These are phyloP conservation scores for Boletellus dicymbophilus DNA, from an alignment of 1,284 basidiomycete species.

Conservation along the genomic window DNA sequence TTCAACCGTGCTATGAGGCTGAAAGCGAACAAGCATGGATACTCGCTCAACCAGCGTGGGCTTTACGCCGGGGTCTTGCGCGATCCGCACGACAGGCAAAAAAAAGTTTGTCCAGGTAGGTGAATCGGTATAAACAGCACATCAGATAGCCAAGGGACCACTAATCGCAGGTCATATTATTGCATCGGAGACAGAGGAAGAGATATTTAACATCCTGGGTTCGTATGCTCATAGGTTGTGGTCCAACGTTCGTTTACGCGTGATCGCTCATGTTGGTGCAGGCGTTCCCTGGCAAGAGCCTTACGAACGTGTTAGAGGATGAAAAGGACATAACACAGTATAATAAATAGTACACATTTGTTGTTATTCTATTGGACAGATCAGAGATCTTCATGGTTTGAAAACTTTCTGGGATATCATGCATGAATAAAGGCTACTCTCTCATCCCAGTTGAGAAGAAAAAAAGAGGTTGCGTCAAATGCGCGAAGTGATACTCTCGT, in stretches of 20 bases:
- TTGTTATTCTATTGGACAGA: too few relatives aligned
- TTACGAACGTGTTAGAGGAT: slow-evolving; percentile 59
- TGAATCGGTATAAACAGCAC: too few relatives aligned
- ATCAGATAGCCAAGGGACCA: too few relatives aligned
- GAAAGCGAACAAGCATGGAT: slow-evolving; percentile 82
- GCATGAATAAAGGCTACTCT: too few relatives aligned
- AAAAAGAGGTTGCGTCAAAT: too few relatives aligned
- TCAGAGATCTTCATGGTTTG: too few relatives aligned
- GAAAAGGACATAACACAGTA: not conserved
- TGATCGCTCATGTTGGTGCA: slow-evolving; percentile 4
- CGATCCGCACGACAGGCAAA: slow-evolving; percentile 56
- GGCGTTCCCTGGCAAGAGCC: slow-evolving; percentile 79
- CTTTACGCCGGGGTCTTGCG: slow-evolving; percentile 75
- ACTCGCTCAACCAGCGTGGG: slow-evolving; percentile 85
- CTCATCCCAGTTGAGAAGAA: too few relatives aligned
- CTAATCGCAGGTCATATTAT: slow-evolving; percentile 76
- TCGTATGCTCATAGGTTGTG: slow-evolving; percentile 19
- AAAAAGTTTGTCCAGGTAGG: slow-evolving; percentile 56
- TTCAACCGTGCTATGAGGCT: slow-evolving; percentile 89
- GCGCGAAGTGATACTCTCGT: slow-evolving; percentile 38
- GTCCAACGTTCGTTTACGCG: not conserved
- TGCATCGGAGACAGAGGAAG: slow-evolving; percentile 81
- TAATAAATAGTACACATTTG: too few relatives aligned
- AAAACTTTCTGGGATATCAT: too few relatives aligned
- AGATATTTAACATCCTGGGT: slow-evolving; percentile 79